Conservation (phyloP, 495 filamentous ascomycete species). For the Lasiosphaeria ovina region DNA sequence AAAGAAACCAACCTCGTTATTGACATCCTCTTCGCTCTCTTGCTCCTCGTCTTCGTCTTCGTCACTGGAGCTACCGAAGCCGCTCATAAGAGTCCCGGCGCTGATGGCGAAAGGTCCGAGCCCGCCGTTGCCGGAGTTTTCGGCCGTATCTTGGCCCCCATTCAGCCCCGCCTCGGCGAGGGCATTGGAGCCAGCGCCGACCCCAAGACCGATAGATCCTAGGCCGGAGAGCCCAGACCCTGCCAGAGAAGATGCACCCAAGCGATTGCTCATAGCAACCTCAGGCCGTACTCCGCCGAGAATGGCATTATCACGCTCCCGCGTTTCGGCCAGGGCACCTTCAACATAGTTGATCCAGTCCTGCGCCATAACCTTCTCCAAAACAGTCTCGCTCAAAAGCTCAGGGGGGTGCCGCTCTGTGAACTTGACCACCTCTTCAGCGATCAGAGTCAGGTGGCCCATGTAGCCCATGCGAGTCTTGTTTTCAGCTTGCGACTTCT, state of each 20-base stretch:
- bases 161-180: conserved; percentile 73
- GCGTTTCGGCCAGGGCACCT: conserved; percentile 85
- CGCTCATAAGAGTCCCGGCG: conserved; percentile 73
- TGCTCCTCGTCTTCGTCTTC: conserved; percentile 97
- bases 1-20: conserved; percentile 48
- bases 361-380: conserved; percentile 81
- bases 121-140: conserved; percentile 61
- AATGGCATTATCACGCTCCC: conserved; percentile 96
- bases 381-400: conserved; percentile 74
- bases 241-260: conserved; percentile 28
- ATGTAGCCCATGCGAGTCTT: conserved; percentile 97
- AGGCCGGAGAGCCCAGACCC: conserved; percentile 47
- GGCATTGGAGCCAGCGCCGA: conserved; percentile 61
- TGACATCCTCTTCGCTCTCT: conserved; percentile 69
- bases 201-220: conserved; percentile 40
- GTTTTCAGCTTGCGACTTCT: conserved; percentile 72
- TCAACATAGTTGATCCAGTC: conserved; percentile 97
- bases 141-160: conserved; percentile 71
- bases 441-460: conserved; percentile 96
- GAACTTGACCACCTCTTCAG: conserved; percentile 98
- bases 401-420: conserved; percentile 91
- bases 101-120: conserved; percentile 66
- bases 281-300: conserved; percentile 95
- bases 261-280: conserved; percentile 59
- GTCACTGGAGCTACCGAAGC: conserved; percentile 93